Conservation (phyloP, 768 basidiomycete species). For the Trametes punicea region DNA sequence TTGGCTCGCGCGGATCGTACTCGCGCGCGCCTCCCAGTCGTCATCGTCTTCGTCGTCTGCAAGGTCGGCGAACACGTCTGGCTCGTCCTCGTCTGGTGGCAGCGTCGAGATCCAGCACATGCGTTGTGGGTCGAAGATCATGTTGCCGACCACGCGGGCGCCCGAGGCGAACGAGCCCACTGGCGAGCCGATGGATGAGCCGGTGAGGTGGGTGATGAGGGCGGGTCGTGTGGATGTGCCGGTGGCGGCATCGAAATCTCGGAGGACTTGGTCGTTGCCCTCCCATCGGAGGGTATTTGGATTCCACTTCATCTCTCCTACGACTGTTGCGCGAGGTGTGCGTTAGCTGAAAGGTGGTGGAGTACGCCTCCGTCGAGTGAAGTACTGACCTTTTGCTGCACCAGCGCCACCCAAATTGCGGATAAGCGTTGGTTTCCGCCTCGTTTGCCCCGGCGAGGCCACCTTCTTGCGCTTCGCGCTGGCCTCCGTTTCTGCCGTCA, state of each 20-base stretch:
- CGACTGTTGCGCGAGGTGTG: slow-evolving; percentile 46
- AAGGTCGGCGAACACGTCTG: slow-evolving; percentile 91
- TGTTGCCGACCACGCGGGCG: slow-evolving; percentile 91
- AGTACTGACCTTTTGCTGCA: slow-evolving; percentile 64
- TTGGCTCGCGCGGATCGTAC: slow-evolving; percentile 71
- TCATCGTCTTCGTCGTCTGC: slow-evolving; percentile 88
- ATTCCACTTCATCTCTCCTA: slow-evolving; percentile 98
- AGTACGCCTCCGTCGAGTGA: not conserved
- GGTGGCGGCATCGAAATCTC: slow-evolving; percentile 82
- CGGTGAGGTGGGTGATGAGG: slow-evolving; percentile 90
- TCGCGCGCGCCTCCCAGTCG: slow-evolving; percentile 70
- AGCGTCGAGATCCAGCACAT: slow-evolving; percentile 95
- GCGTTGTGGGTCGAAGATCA: slow-evolving; percentile 91
- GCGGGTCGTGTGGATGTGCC: slow-evolving; percentile 88
- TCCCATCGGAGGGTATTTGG: slow-evolving; percentile 90
- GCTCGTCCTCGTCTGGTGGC: slow-evolving; percentile 86
- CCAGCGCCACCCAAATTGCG: slow-evolving; percentile 70
- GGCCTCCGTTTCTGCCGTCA: slow-evolving; percentile 23
- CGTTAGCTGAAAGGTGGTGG: not conserved
- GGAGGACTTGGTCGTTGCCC: slow-evolving; percentile 89
- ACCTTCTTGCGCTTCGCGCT: slow-evolving; percentile 51
- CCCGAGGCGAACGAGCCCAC: slow-evolving; percentile 70
- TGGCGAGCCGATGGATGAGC: slow-evolving; percentile 81
- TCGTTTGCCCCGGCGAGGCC: slow-evolving; percentile 43
- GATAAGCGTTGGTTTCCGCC: slow-evolving; percentile 83